Percentiles rank a stretch among this genome's conserved stretches.
phyloP scores from a whole-genome alignment of 305 asterid genomes.

The Fraxinus albicans region DNA sequence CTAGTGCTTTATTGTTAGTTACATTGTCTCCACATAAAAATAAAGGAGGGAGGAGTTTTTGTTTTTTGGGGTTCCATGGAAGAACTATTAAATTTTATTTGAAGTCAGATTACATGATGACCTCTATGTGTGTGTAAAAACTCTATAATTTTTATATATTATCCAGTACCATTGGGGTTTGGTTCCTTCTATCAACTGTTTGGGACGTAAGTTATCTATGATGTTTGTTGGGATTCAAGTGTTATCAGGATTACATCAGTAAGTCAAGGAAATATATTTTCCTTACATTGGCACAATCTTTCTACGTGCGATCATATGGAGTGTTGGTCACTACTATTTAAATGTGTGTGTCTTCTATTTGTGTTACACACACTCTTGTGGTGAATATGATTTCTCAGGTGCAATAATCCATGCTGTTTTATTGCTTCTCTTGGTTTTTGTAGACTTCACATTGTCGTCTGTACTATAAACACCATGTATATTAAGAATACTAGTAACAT shows the following conservation, averaged over 20 bases:
- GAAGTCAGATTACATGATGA: not conserved
- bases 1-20: too few relatives aligned
- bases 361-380: not conserved
- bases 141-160: not conserved
- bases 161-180: not conserved
- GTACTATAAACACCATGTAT: too few relatives aligned
- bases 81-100: not conserved
- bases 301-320: not conserved
- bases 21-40: too few relatives aligned
- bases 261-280: not conserved
- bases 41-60: too few relatives aligned
- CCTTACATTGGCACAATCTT: not conserved
- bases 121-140: not conserved
- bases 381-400: not conserved
- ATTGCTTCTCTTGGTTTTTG: too few relatives aligned
- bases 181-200: not conserved
- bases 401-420: not conserved
- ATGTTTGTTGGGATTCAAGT: not conserved
- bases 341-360: not conserved
- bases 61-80: not conserved
- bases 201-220: not conserved
- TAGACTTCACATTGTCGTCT: too few relatives aligned
- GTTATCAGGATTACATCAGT: not conserved
- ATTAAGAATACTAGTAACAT: too few relatives aligned
- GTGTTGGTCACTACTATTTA: not conserved